Conservation (phyloP, 108 stramenopile genomes). For the Schizochytrium sp. region DNA sequence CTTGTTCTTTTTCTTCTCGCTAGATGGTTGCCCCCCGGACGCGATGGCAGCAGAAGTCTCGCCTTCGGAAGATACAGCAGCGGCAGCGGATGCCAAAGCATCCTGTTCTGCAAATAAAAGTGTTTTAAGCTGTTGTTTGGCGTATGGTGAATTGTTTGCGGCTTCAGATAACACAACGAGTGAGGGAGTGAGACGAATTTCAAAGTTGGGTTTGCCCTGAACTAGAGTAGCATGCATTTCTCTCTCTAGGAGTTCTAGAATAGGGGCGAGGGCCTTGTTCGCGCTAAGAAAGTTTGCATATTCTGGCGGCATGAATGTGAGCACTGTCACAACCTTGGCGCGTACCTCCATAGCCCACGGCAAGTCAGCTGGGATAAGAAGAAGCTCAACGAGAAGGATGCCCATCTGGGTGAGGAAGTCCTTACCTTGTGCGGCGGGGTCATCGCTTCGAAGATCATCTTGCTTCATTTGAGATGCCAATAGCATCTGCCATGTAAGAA, state of each 20-base stretch:
- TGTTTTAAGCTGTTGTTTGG: background rate
- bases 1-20: constrained; percentile 66
- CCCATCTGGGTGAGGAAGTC: constrained; percentile 47
- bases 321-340: constrained; percentile 14
- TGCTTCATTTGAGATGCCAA: constrained; percentile 10
- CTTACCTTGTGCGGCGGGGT: background rate
- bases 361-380: constrained; percentile 12
- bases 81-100: background rate
- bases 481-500: constrained; percentile 26
- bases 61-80: background rate
- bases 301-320: constrained; percentile 54
- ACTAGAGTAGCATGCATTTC: constrained; percentile 5
- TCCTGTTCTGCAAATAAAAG: background rate
- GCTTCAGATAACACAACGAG: constrained; percentile 38
- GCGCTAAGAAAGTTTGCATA: constrained; percentile 57
- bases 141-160: background rate
- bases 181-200: background rate
- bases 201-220: constrained; percentile 37
- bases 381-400: constrained; percentile 32
- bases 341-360: constrained; percentile 47
- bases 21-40: background rate
- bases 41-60: too few relatives aligned
- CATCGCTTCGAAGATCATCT: background rate
- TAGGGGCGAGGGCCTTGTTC: constrained; percentile 15
- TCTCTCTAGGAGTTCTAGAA: constrained; percentile 22